Evolutionary conservation across 140 eudicot species (phyloP).

Genomic region (Cichorium intybus): DNA sequence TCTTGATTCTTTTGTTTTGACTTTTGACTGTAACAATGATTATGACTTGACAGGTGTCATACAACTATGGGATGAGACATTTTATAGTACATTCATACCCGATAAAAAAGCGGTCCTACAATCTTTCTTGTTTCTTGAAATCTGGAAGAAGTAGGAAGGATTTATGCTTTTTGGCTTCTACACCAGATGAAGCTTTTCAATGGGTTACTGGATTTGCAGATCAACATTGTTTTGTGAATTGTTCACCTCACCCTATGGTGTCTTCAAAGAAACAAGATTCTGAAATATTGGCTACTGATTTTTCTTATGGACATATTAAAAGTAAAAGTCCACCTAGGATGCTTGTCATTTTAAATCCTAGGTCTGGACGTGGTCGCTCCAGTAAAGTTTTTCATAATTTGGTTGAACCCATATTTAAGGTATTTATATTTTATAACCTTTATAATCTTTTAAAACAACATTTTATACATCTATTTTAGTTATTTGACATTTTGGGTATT

Average conservation of each 20-base stretch:
- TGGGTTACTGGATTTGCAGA: constrained; percentile 98
- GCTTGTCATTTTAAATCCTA: constrained; percentile 92
- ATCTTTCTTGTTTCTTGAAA: constrained; percentile 61
- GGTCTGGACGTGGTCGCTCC: constrained; percentile 98
- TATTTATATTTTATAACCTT: constrained; percentile 27
- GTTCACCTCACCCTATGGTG: constrained; percentile 80
- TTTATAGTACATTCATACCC: constrained; percentile 90
- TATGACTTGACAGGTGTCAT: constrained; percentile 64
- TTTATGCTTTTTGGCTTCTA: constrained; percentile 77
- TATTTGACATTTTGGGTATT: not conserved
- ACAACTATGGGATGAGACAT: constrained; percentile 75
- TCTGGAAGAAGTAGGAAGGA: constrained; percentile 79
- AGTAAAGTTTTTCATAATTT: constrained; percentile 77
- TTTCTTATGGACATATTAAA: constrained; percentile 69
- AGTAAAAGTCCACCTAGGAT: constrained; percentile 88
- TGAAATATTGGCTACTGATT: constrained; percentile 55
- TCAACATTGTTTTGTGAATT: constrained; percentile 88
- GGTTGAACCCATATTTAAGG: constrained; percentile 96
- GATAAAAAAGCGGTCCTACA: constrained; percentile 41
- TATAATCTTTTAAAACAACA: not conserved
- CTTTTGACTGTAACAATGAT: not conserved
- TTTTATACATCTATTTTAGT: not conserved
- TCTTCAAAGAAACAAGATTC: constrained; percentile 78
- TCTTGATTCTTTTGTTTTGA: not conserved
- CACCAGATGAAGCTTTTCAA: constrained; percentile 74